Evolutionary conservation across 2,329 filamentous ascomycete genomes (phyloP).

Genomic region (Fusarium sp.): DNA sequence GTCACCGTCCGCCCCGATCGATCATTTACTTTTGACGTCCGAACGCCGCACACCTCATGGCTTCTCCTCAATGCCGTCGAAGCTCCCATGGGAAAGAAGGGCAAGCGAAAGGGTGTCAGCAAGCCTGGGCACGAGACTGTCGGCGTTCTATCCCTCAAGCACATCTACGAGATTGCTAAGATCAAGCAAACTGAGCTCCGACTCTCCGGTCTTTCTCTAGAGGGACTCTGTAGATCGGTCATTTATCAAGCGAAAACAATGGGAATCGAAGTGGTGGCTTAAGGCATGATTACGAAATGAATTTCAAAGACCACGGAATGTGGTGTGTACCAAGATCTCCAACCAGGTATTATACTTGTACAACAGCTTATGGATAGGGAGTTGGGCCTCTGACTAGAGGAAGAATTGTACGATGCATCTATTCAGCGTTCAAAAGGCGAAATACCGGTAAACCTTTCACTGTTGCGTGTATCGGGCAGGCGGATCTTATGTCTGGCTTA

Average conservation of each 20-base stretch:
- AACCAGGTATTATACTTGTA: conserved; percentile 35
- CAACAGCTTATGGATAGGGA: conserved; percentile 35
- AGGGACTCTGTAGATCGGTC: conserved; percentile 77
- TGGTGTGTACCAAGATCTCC: conserved; percentile 26
- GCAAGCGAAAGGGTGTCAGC: conserved; percentile 79
- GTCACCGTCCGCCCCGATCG: conserved; percentile 93
- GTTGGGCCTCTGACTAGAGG: background rate
- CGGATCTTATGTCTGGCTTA: background rate
- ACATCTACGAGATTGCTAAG: conserved; percentile 96
- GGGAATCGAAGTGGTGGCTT: conserved; percentile 76
- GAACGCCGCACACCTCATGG: conserved; percentile 93
- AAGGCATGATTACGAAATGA: conserved; percentile 24
- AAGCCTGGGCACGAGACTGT: conserved; percentile 80
- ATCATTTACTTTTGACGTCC: conserved; percentile 90
- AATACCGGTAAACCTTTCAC: background rate
- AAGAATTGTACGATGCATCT: conserved; percentile 27
- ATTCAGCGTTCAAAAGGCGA: background rate
- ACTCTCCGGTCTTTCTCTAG: conserved; percentile 74
- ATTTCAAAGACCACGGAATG: conserved; percentile 6
- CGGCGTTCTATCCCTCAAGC: conserved; percentile 91
- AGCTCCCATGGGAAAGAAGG: conserved; percentile 73
- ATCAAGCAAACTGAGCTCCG: conserved; percentile 87
- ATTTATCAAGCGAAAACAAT: conserved; percentile 81
- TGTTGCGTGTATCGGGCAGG: background rate
- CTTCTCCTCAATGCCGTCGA: conserved; percentile 86